Conservation (phyloP, 106 monocot genomes). For the Hemerocallis citrina region DNA sequence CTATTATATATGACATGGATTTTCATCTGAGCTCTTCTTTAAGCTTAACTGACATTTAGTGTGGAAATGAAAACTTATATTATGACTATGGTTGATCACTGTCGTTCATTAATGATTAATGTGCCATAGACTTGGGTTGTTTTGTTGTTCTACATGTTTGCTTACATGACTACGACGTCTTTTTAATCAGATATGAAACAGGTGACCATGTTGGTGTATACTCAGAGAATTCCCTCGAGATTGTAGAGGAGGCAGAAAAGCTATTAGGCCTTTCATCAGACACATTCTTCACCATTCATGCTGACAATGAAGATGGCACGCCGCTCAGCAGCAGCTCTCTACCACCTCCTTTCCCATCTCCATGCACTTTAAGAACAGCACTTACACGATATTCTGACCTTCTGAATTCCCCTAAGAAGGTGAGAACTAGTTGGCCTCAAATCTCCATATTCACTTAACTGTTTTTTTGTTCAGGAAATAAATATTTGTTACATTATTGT, state of each 20-base stretch:
- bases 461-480: background rate
- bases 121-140: too few species aligned
- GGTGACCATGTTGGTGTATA: conserved; percentile 80
- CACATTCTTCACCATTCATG: conserved; percentile 55
- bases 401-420: conserved; percentile 73
- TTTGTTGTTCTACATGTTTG: too few species aligned
- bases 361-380: conserved; percentile 60
- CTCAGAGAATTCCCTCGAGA: conserved; percentile 54
- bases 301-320: conserved; percentile 70
- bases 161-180: too few species aligned
- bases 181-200: conserved; percentile 53
- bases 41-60: too few species aligned
- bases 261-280: conserved; percentile 46
- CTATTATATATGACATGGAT: too few species aligned
- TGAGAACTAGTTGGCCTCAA: conserved; percentile 3
- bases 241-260: conserved; percentile 54
- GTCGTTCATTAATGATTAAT: too few species aligned
- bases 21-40: too few species aligned
- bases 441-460: background rate
- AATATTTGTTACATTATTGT: background rate
- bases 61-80: too few species aligned
- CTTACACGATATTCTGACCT: conserved; percentile 68
- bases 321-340: conserved; percentile 40
- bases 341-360: conserved; percentile 63
- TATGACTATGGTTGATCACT: too few species aligned